Percentiles rank a stretch among this genome's conserved stretches.
These are phyloP conservation scores for Lentinula sp. DNA, from an alignment of 768 basidiomycete species.

Conservation along the genomic window DNA sequence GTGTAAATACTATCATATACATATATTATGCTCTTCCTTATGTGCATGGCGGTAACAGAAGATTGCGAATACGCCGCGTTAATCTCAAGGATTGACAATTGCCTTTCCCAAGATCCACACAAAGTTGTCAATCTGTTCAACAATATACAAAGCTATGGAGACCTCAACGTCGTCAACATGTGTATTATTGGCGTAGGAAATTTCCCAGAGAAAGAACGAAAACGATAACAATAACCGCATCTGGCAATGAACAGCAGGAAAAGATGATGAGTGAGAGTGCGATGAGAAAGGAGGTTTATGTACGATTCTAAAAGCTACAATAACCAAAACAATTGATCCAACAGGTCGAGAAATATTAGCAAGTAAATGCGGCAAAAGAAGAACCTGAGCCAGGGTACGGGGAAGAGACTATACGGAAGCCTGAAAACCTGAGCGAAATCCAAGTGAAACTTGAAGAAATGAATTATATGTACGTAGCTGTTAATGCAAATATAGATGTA, in stretches of 20 bases:
- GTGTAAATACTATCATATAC: too few species aligned
- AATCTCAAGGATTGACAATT: too few species aligned
- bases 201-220: not conserved
- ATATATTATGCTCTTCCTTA: too few species aligned
- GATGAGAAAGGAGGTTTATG: not conserved
- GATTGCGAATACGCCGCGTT: too few species aligned
- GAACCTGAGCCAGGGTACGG: not conserved
- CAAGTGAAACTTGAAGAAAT: not conserved
- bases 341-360: not conserved
- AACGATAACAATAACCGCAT: not conserved
- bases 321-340: not conserved
- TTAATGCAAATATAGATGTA: not conserved
- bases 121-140: too few species aligned
- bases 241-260: not conserved
- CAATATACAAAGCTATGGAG: too few species aligned
- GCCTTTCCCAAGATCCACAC: too few species aligned
- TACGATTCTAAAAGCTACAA: not conserved
- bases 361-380: not conserved
- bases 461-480: not conserved
- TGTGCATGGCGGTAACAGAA: too few species aligned
- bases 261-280: not conserved
- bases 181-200: too few species aligned
- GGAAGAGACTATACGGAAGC: not conserved
- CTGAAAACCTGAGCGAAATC: not conserved
- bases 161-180: not conserved